Evolutionary conservation across 257 asterid species (phyloP).

Genomic region (Marsdenia floribunda): DNA sequence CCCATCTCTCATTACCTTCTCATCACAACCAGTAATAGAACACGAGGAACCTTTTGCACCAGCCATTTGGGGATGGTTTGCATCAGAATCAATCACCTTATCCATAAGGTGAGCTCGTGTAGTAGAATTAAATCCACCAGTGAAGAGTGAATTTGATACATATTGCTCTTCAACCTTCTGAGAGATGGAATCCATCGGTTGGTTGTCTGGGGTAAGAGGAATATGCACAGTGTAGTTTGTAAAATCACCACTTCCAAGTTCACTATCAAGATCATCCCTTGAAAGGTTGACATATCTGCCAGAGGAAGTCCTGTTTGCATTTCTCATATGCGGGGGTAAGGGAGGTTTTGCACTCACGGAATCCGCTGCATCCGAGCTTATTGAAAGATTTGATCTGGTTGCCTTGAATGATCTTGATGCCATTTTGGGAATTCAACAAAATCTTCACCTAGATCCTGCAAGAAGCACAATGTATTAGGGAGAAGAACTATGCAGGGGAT

Average conservation of each 20-base stretch:
- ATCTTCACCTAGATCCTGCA: constrained; percentile 32
- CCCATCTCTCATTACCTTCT: constrained; percentile 76
- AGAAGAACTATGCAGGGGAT: neutral
- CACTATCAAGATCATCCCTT: constrained; percentile 89
- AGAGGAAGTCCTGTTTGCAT: constrained; percentile 66
- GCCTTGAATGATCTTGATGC: constrained; percentile 54
- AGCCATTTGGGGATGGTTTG: constrained; percentile 90
- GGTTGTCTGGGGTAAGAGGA: constrained; percentile 94
- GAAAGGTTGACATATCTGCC: constrained; percentile 87
- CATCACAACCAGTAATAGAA: constrained; percentile 79
- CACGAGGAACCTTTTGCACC: constrained; percentile 84
- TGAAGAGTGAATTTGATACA: constrained; percentile 77
- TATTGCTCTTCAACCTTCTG: constrained; percentile 90
- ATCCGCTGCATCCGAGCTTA: constrained; percentile 44
- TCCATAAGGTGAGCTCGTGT: constrained; percentile 97
- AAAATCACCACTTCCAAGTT: constrained; percentile 60
- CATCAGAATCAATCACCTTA: constrained; percentile 84
- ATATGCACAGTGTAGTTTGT: constrained; percentile 79
- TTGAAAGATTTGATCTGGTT: constrained; percentile 54
- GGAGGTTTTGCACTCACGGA: constrained; percentile 38
- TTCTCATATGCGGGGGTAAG: constrained; percentile 53
- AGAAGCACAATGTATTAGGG: neutral
- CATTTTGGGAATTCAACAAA: constrained; percentile 30
- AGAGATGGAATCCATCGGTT: constrained; percentile 71
- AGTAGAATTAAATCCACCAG: constrained; percentile 76